Conservation (phyloP, 2,329 filamentous ascomycete species). For the Epichloe gansuensis region DNA sequence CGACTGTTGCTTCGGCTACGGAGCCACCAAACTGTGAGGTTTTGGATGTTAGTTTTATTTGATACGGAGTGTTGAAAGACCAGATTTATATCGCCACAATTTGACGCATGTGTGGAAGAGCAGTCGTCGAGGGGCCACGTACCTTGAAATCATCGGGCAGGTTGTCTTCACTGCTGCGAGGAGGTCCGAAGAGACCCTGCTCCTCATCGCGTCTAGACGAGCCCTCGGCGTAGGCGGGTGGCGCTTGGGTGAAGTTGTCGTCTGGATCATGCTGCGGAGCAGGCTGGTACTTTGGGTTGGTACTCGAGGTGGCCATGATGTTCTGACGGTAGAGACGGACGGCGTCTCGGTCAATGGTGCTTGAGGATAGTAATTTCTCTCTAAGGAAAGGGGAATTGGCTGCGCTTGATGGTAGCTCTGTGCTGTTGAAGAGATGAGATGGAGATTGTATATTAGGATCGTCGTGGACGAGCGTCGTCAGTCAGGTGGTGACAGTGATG, state of each 20-base stretch:
- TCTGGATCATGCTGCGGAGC: conserved; percentile 74
- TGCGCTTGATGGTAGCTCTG: not conserved
- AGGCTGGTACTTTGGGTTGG: conserved; percentile 69
- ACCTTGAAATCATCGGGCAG: conserved; percentile 96
- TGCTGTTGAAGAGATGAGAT: not conserved
- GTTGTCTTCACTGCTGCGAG: conserved; percentile 77
- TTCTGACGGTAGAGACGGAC: not conserved
- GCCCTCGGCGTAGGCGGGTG: conserved; percentile 61
- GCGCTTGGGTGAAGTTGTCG: conserved; percentile 67
- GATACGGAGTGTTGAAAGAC: no score
- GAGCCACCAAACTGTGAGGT: conserved; percentile 67
- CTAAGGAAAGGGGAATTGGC: not conserved
- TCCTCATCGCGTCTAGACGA: conserved; percentile 42
- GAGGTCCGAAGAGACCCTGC: conserved; percentile 51
- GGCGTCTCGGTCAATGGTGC: not conserved
- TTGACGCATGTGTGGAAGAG: not conserved
- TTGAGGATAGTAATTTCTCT: not conserved
- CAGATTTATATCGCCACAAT: not conserved
- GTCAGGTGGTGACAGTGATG: conserved; percentile 1
- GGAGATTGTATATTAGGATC: not conserved
- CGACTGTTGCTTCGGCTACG: conserved; percentile 84
- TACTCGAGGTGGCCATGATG: conserved; percentile 42
- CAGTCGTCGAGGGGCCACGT: not conserved
- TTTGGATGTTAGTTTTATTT: not conserved
- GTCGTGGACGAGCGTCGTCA: not conserved